Evolutionary conservation across 2,329 filamentous ascomycete species (phyloP), one percentile per base, ranked within the genome.

Genomic region (Aspergillus fischeri): DNA sequence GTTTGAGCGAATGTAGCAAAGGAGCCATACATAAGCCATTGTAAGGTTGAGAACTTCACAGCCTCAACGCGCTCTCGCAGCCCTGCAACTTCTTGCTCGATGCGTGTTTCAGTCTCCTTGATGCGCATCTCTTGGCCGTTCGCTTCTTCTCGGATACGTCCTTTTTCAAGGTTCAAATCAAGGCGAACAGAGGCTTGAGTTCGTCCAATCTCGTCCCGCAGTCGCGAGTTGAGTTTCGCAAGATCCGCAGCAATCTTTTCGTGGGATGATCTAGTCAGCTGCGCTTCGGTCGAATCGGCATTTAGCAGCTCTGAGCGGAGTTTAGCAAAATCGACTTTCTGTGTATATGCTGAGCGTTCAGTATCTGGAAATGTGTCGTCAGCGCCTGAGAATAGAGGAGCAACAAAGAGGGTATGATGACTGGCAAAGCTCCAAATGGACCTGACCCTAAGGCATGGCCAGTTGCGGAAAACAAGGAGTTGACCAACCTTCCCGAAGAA

Each of bases 241-340:
- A 99, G 86, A 73, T 99, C 94, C 71, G 96, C 97, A 52, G 91
- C 91, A 56, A 99, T 82, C 21, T 92, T 87, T 76, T 99, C 94
- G 77, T 99, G 92, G 25, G 92, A 89, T 11, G 89, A 87, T 52
- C 92, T 87, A 27, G 94, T 97, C 45, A 95, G 86, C 66, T 91
- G 90, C 27, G 89, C 87, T 79, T 99, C 94, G 53, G 91, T 94
- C 64, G 89, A 92, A 78, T 97, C 94, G 51, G 92, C 88, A 5
- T 91, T 92, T 24, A 97, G 84, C 24, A 99, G 86, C 75, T 99
- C 94, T 56, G 91, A 95, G 64, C 94, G 91, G 47, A 97, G 86
- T 79, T 97, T 97, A 60, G 93, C 92, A 71, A 99, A 97, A 77
- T 99, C 94, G 62, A 97, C 94, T 75, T 97, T 97, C 73, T 97